Conservation (phyloP, 2,329 filamentous ascomycete genomes). For the Truncatella angustata region DNA sequence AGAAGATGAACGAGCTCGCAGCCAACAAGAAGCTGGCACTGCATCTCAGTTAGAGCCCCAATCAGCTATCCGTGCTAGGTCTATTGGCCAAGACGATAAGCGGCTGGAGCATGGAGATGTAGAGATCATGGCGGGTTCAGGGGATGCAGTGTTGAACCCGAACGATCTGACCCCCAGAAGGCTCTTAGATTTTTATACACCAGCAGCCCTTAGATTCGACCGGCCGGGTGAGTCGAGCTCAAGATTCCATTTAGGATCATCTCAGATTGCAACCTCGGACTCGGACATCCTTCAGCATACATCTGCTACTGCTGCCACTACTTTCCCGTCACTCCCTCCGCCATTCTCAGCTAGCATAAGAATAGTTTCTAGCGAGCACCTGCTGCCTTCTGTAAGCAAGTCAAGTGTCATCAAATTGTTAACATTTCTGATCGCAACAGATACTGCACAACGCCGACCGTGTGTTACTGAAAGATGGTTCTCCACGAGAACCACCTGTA, state of each 20-base stretch:
- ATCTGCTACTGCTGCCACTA: neutral
- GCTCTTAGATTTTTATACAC: neutral
- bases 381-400: slow-evolving; percentile 26
- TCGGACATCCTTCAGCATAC: neutral
- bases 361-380: slow-evolving; percentile 24
- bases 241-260: neutral
- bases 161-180: neutral
- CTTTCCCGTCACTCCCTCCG: slow-evolving; percentile 23
- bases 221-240: neutral
- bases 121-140: neutral
- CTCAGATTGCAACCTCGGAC: neutral
- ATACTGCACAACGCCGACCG: too few species aligned
- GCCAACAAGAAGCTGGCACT: neutral
- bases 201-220: neutral
- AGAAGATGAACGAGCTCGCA: slow-evolving; percentile 16
- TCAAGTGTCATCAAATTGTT: neutral
- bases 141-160: neutral
- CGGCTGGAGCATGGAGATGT: neutral
- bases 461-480: slow-evolving; percentile 6
- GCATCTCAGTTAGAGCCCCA: neutral
- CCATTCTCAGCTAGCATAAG: slow-evolving; percentile 26
- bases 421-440: neutral
- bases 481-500: slow-evolving; percentile 10
- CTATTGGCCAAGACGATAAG: neutral
- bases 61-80: neutral